Conservation (phyloP, 495 filamentous ascomycete species). For the Neurospora sp. region DNA sequence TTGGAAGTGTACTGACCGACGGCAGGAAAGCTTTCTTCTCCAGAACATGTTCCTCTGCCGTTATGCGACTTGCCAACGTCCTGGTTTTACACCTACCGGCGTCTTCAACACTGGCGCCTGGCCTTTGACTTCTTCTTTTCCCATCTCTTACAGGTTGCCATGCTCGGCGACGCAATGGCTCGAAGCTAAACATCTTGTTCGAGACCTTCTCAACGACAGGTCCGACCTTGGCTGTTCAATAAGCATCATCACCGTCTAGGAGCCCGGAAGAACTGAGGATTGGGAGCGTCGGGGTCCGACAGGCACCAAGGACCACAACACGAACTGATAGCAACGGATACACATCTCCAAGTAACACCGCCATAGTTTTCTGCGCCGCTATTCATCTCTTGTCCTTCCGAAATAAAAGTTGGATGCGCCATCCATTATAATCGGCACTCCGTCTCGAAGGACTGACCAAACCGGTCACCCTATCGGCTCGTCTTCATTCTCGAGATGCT, state of each 20-base stretch:
- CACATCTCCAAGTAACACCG: not conserved
- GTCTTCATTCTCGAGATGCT: not conserved
- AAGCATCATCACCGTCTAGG: not conserved
- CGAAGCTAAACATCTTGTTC: not conserved
- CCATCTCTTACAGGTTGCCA: not conserved
- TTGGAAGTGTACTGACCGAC: not conserved
- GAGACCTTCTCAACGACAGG: not conserved
- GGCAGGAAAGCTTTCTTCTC: not conserved
- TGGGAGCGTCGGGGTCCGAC: not conserved
- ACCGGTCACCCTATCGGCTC: not conserved
- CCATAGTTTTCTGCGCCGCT: not conserved
- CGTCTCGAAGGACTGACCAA: not conserved
- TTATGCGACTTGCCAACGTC: not conserved
- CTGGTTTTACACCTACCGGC: not conserved
- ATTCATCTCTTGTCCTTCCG: not conserved
- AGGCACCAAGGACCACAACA: not conserved
- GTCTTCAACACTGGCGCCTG: not conserved
- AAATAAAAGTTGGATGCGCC: not conserved
- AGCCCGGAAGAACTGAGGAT: not conserved
- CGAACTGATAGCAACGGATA: not conserved
- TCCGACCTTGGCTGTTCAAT: not conserved
- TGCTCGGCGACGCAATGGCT: not conserved
- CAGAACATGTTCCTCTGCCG: not conserved
- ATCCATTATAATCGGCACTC: not conserved
- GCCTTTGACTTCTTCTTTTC: not conserved